A percentile compares a stretch with the other conserved stretches of the same genome.
Evolutionary conservation across 345 rosid genomes (phyloP).

Genomic region (Gynandropsis gynandra): DNA sequence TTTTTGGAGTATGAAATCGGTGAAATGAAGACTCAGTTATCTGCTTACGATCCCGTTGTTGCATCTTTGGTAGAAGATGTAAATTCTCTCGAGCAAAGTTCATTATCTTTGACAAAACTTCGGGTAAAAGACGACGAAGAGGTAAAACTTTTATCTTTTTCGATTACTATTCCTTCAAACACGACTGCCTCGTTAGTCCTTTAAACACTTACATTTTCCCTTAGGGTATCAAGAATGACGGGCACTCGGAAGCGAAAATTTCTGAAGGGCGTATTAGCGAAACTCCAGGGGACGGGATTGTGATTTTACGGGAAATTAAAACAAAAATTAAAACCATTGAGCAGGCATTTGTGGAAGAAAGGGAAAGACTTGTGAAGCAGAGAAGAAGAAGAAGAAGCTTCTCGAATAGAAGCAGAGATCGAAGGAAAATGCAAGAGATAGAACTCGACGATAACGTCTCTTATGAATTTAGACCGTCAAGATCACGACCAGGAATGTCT

Average conservation of each 20-base stretch:
- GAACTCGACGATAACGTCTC: constrained; percentile 27
- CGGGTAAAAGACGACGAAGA: constrained; percentile 16
- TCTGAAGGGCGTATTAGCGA: constrained; percentile 22
- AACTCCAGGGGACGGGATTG: constrained; percentile 38
- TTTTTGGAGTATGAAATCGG: constrained; percentile 55
- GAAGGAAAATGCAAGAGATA: constrained; percentile 26
- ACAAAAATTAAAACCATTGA: constrained; percentile 55
- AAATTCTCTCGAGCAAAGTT: constrained; percentile 51
- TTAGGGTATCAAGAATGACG: constrained; percentile 34
- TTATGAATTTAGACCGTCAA: constrained; percentile 32
- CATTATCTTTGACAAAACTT: constrained; percentile 31
- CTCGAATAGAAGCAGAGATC: constrained; percentile 26
- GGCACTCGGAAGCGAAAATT: constrained; percentile 25
- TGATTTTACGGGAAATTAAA: constrained; percentile 56
- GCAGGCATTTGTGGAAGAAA: constrained; percentile 49
- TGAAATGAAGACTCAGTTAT: constrained; percentile 47
- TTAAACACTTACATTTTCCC: constrained; percentile 15
- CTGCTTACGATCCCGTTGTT: constrained; percentile 57
- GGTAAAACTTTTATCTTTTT: constrained; percentile 11
- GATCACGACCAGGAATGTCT: constrained; percentile 31
- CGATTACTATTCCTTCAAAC: neutral
- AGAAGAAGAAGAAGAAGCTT: constrained; percentile 26
- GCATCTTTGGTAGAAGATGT: constrained; percentile 54
- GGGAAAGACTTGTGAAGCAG: constrained; percentile 32
- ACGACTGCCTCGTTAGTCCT: neutral